Percentiles rank a stretch among this genome's conserved stretches.
Evolutionary conservation across 1,139 yeast genomes (phyloP).

Genomic region (Blastobotrys aristatus): DNA sequence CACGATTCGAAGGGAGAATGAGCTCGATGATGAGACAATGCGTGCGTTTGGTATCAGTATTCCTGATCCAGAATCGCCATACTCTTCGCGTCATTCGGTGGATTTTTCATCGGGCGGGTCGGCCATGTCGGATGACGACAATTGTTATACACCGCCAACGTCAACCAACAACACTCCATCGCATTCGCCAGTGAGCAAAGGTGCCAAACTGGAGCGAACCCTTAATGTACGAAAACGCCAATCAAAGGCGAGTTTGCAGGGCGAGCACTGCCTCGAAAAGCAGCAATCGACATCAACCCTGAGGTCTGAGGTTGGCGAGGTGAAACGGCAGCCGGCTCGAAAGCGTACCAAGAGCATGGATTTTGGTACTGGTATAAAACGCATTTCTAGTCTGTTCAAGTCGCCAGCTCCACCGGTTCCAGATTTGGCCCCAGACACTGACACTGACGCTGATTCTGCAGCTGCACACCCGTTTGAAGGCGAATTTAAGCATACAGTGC

Average conservation of each 20-base stretch:
- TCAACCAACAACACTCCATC: neutral
- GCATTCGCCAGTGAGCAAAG: neutral
- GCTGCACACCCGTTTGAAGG: no score
- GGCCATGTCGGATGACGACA: neutral
- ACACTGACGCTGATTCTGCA: neutral
- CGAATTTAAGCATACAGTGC: neutral
- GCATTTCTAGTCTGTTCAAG: neutral
- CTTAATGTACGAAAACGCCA: conserved; percentile 1
- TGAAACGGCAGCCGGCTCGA: neutral
- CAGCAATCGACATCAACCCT: neutral
- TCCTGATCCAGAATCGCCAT: neutral
- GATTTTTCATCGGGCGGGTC: neutral
- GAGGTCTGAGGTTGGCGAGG: neutral
- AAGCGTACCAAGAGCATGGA: conserved; percentile 7
- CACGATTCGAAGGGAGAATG: neutral
- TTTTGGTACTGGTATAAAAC: conserved; percentile 5
- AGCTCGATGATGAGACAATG: conserved; percentile 8
- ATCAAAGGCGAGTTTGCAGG: neutral
- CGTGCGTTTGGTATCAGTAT: conserved; percentile 3
- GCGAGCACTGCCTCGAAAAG: neutral
- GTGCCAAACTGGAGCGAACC: neutral
- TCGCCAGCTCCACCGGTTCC: conserved; percentile 5
- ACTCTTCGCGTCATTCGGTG: neutral
- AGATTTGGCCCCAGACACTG: neutral
- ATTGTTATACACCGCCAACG: conserved; percentile 5